Evolutionary conservation across 345 rosid genomes (phyloP), one percentile per base, ranked within the genome.

Genomic region (Heritiera fomes): DNA sequence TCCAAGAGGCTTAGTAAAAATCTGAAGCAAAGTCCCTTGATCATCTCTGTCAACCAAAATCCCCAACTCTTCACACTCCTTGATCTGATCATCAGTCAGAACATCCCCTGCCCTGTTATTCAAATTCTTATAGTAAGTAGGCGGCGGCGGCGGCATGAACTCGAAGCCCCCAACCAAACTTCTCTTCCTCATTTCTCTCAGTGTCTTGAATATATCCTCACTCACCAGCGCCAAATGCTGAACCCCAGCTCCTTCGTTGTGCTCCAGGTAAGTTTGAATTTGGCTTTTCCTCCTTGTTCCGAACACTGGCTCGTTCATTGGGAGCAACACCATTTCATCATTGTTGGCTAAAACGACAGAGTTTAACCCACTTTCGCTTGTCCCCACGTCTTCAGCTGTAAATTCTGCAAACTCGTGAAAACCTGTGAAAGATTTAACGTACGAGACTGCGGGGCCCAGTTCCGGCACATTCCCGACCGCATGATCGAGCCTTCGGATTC

Each of bases 201-300:
- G 67, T 0, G 98, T 92, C 73, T 79, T 84, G 80, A 95, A 93
- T 11, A 95, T 95, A 67, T 95, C 94, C 82, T 88, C 93, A 32
- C 88, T 88, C 86, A 75, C 82, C 77, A 95, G 71, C 20, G 97
- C 98, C 83, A 95, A 70, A 82, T 95, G 98, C 85, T 95, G 98
- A 50, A 95, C 43, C 28, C 98, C 97, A 3, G 95, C 91, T 0
- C 98, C 98, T 78, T 95, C 98, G 20, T 95, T 93, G 79, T 95
- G 98, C 80, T 95, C 98, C 60, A 95, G 68, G 65, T 89, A 95
- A 1, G 95, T 95, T 86, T 95, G 98, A 13, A 95, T 95, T 87
- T 93, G 98, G 83, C 98, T 95, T 86, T 93, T 95, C 84, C 98
- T 82, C 82, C 91, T 95, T 0, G 97, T 95, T 72, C 98, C 98